Evolutionary conservation across 164 flowering plant species (phyloP).

Genomic region (Platanus orientalis): DNA sequence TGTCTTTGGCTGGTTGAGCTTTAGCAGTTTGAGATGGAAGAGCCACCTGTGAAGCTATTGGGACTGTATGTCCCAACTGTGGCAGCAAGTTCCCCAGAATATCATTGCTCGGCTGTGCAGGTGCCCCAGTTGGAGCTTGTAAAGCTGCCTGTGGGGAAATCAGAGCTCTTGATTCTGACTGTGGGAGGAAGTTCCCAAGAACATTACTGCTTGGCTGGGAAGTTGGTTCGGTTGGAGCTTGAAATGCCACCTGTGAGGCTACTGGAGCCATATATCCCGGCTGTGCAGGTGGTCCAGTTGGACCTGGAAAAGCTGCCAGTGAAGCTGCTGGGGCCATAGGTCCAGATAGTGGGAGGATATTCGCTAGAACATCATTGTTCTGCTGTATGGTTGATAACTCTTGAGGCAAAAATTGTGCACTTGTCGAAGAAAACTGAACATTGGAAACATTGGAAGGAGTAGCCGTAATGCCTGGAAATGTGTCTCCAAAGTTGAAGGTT

Average conservation of each 20-base stretch:
- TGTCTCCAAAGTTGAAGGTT: constrained; percentile 40
- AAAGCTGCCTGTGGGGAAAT: constrained; percentile 16
- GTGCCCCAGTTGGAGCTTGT: constrained; percentile 21
- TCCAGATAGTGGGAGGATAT: constrained; percentile 67
- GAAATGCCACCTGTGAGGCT: constrained; percentile 15
- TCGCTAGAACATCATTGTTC: constrained; percentile 68
- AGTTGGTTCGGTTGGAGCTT: constrained; percentile 20
- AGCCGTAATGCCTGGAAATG: constrained; percentile 40
- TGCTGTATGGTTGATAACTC: constrained; percentile 30
- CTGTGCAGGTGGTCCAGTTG: constrained; percentile 27
- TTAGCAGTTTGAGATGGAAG: constrained; percentile 33
- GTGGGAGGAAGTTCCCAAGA: constrained; percentile 24
- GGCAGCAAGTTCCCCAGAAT: constrained; percentile 24
- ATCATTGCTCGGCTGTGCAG: constrained; percentile 25
- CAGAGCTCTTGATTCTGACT: constrained; percentile 12
- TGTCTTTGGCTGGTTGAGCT: constrained; percentile 58
- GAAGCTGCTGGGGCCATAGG: constrained; percentile 30
- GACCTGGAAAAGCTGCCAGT: constrained; percentile 31
- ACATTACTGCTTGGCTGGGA: constrained; percentile 21
- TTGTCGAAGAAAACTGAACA: constrained; percentile 35
- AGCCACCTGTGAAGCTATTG: constrained; percentile 27
- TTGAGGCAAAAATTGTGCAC: constrained; percentile 36
- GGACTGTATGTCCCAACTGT: constrained; percentile 24
- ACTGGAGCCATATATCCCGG: constrained; percentile 11
- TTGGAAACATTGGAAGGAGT: constrained; percentile 20